Evolutionary conservation across 1,139 yeast genomes (phyloP).

Genomic region (Nadsonia commutata): DNA sequence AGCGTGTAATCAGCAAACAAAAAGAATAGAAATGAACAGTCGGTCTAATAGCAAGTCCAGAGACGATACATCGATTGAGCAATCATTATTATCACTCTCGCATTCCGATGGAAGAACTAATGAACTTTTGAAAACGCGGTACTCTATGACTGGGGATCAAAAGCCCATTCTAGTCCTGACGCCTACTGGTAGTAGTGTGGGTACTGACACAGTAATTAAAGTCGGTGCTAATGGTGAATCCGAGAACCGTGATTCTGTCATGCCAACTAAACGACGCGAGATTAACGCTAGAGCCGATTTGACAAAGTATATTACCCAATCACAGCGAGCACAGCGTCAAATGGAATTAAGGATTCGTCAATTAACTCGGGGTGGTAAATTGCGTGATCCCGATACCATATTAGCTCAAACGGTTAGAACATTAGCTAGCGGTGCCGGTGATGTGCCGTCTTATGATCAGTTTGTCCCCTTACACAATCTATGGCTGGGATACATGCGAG

Average conservation of each 20-base stretch:
- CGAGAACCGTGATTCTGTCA: constrained; percentile 4
- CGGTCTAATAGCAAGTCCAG: too few species aligned
- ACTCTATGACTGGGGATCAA: constrained; percentile 42
- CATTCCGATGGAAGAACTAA: constrained; percentile 28
- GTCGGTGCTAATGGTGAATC: background rate
- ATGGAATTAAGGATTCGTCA: constrained; percentile 9
- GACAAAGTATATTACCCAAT: background rate
- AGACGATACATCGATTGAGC: too few species aligned
- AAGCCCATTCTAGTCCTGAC: constrained; percentile 40
- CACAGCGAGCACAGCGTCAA: constrained; percentile 4
- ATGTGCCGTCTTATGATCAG: constrained; percentile 38
- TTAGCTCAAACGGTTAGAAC: constrained; percentile 6
- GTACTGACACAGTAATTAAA: constrained; percentile 7
- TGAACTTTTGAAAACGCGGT: constrained; percentile 40
- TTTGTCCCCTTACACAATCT: constrained; percentile 38
- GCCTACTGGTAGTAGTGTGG: constrained; percentile 26
- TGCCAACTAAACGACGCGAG: constrained; percentile 8
- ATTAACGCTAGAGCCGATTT: constrained; percentile 1
- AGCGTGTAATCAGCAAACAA: too few species aligned
- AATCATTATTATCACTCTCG: constrained; percentile 37
- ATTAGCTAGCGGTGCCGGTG: background rate
- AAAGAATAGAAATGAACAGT: too few species aligned
- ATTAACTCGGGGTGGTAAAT: too few species aligned
- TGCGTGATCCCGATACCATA: too few species aligned
- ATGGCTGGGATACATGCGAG: constrained; percentile 50